Percentiles rank a stretch among this genome's conserved stretches.
Conservation (phyloP, 2,329 filamentous ascomycete genomes). For the Anisogramma anomala region DNA sequence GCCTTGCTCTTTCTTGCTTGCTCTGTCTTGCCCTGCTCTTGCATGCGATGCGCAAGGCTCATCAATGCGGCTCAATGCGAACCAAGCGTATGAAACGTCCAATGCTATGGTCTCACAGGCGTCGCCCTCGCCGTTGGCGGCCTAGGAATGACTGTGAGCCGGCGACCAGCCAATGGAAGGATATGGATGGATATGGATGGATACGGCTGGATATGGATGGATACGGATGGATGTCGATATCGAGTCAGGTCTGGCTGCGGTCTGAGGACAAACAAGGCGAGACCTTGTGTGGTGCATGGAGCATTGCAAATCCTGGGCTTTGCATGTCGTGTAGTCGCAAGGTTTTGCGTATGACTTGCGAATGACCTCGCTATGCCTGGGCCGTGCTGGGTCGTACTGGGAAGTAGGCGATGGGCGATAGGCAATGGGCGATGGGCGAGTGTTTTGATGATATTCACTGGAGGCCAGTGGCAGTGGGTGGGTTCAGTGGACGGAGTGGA, state of each 20-base stretch:
- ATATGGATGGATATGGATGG: too few species aligned
- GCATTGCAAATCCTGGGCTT: constrained; percentile 11
- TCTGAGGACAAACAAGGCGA: constrained; percentile 4
- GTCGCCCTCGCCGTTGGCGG: constrained; percentile 10
- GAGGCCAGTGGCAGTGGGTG: too few species aligned
- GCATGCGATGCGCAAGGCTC: constrained; percentile 21
- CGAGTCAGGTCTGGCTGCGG: constrained; percentile 11
- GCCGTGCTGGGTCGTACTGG: too few species aligned
- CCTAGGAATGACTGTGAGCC: too few species aligned
- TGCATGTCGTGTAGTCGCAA: constrained; percentile 8
- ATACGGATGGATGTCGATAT: too few species aligned
- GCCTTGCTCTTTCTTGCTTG: constrained; percentile 10
- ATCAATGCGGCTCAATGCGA: constrained; percentile 18
- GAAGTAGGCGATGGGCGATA: too few species aligned
- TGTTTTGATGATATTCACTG: too few species aligned
- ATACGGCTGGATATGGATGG: too few species aligned
- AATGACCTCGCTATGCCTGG: constrained; percentile 5
- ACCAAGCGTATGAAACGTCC: constrained; percentile 2
- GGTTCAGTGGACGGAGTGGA: too few species aligned
- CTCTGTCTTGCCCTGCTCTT: constrained; percentile 11
- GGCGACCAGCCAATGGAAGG: constrained; percentile 16
- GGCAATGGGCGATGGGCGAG: too few species aligned
- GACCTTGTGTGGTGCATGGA: constrained; percentile 6
- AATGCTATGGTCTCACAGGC: constrained; percentile 9
- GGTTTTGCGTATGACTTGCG: constrained; percentile 4